Evolutionary conservation across 2,329 filamentous ascomycete genomes (phyloP).

Genomic region (Whalleya microplaca): DNA sequence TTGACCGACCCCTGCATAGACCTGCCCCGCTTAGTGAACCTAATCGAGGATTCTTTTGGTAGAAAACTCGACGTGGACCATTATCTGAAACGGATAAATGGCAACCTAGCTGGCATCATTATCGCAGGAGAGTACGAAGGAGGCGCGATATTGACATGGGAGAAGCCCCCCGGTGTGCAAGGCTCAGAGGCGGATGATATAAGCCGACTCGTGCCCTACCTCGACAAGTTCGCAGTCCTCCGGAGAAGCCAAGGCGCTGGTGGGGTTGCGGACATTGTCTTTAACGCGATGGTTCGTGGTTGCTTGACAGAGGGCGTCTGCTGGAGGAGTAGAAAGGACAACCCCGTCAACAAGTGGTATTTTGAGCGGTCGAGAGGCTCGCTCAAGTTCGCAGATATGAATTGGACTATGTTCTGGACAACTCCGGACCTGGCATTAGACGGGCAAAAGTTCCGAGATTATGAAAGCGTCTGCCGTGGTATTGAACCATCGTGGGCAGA

Average conservation of each 20-base stretch:
- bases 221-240: constrained; percentile 96
- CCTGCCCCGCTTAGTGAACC: constrained; percentile 76
- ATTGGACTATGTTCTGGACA: constrained; percentile 99
- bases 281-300: constrained; percentile 89
- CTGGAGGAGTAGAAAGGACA: constrained; percentile 87
- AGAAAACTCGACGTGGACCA: constrained; percentile 81
- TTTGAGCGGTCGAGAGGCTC: constrained; percentile 88
- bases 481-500: constrained; percentile 68
- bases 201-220: constrained; percentile 79
- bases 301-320: constrained; percentile 90
- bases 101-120: constrained; percentile 86
- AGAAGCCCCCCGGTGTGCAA: constrained; percentile 66
- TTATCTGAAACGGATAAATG: constrained; percentile 80
- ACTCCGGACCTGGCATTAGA: constrained; percentile 66
- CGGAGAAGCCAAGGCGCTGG: constrained; percentile 86
- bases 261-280: constrained; percentile 93
- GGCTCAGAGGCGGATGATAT: constrained; percentile 58
- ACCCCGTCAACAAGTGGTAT: constrained; percentile 99
- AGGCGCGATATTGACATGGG: constrained; percentile 93
- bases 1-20: constrained; percentile 83
- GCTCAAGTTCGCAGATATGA: constrained; percentile 77
- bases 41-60: constrained; percentile 94
- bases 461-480: constrained; percentile 73
- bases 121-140: constrained; percentile 97
- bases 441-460: constrained; percentile 63